phyloP scores from a whole-genome alignment of 176 grass and related monocot genomes.

The Oryza meridionalis region DNA sequence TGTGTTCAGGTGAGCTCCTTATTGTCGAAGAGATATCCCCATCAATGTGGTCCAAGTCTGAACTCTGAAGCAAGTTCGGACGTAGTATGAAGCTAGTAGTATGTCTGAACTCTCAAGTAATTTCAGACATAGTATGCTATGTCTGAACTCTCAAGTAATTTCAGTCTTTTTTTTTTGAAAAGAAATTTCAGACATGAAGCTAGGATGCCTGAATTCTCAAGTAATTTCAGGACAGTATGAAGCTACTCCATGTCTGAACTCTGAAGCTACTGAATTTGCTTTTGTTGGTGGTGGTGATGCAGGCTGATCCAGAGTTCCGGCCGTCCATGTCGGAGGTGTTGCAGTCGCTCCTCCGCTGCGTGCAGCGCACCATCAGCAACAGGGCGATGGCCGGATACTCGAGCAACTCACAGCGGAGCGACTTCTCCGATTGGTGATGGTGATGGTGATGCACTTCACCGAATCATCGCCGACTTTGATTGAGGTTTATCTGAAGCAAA shows the following conservation, averaged over 20 bases:
- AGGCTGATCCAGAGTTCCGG: slow-evolving; percentile 74
- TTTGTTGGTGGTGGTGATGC: slow-evolving; percentile 28
- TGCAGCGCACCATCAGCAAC: slow-evolving; percentile 57
- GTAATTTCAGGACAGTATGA: no score
- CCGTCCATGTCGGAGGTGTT: slow-evolving; percentile 88
- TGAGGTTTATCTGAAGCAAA: neutral
- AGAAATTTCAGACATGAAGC: no score
- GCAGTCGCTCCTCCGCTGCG: slow-evolving; percentile 61
- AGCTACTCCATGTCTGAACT: neutral
- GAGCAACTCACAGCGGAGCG: slow-evolving; percentile 56
- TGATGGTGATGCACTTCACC: slow-evolving; percentile 53
- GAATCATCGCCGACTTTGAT: neutral
- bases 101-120: neutral
- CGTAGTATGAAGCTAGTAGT: neutral
- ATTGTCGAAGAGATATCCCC: slow-evolving; percentile 15
- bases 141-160: no score
- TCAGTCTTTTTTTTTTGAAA: no score
- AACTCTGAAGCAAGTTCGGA: neutral
- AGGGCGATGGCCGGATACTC: slow-evolving; percentile 46
- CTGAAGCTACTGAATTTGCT: neutral
- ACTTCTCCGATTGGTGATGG: slow-evolving; percentile 76
- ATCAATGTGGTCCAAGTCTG: neutral
- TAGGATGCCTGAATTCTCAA: neutral
- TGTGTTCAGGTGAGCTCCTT: slow-evolving; percentile 70
- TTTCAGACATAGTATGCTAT: no score